Conservation (phyloP, 139 green algal species). For the Pseudopediastrum boryanum region DNA sequence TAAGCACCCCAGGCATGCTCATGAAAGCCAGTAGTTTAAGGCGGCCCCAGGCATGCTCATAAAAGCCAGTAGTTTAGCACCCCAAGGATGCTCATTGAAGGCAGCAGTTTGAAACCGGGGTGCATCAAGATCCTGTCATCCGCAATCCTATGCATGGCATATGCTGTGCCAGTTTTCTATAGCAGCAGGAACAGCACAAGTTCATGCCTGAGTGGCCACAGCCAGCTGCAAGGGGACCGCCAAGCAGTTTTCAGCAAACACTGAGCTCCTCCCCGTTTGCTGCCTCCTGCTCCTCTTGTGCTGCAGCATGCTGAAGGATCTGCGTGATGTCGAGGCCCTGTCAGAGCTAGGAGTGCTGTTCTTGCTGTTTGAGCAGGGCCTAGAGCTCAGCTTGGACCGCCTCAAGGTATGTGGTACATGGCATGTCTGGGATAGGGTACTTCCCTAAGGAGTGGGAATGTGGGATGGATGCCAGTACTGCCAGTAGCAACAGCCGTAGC, state of each 20-base stretch:
- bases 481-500: no score
- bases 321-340: conserved; percentile 89
- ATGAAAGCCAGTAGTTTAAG: not conserved
- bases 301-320: conserved; percentile 83
- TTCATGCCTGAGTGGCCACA: not conserved
- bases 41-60: no score
- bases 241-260: not conserved
- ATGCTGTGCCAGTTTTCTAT: not conserved
- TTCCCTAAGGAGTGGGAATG: no score
- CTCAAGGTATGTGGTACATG: conserved; percentile 84
- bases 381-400: conserved; percentile 91
- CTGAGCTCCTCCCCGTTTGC: not conserved
- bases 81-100: no score
- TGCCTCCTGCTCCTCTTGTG: not conserved
- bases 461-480: no score
- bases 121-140: no score
- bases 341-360: conserved; percentile 96
- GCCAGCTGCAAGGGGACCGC: not conserved
- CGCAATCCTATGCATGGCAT: not conserved
- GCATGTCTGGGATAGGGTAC: no score
- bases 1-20: conserved; percentile 50
- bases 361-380: conserved; percentile 97
- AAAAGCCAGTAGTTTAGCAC: not conserved
- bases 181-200: not conserved
- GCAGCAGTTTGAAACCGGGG: no score